Percentiles rank a stretch among this genome's conserved stretches.
Evolutionary conservation across 1,139 yeast species (phyloP).

Genomic region (Blastobotrys capitulatus): DNA sequence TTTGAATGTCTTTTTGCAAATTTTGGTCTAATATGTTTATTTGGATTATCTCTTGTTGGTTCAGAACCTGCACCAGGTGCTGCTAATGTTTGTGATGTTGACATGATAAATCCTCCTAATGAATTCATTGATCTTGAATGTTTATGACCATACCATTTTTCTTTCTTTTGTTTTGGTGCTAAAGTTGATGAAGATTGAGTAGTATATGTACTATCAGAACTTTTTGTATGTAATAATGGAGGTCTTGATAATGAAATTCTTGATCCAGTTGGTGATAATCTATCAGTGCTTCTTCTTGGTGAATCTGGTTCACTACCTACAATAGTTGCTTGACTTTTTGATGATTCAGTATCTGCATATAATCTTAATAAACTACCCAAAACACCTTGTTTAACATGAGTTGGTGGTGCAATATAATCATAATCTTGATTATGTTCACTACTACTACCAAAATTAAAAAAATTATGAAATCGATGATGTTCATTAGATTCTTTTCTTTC

Average conservation of each 20-base stretch:
- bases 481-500: not conserved
- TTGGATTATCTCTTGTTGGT: not conserved
- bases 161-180: constrained; percentile 12
- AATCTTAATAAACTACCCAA: constrained; percentile 68
- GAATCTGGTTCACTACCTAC: not conserved
- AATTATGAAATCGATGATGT: not conserved
- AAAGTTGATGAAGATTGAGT: not conserved
- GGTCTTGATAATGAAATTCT: constrained; percentile 2
- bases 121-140: constrained; percentile 20
- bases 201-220: constrained; percentile 1
- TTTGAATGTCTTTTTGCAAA: constrained; percentile 14
- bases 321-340: constrained; percentile 7
- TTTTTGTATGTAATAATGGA: constrained; percentile 2
- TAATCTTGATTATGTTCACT: constrained; percentile 37
- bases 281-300: constrained; percentile 2
- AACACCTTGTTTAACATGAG: constrained; percentile 74
- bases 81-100: constrained; percentile 23
- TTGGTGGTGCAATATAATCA: constrained; percentile 65
- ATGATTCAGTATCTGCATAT: constrained; percentile 42
- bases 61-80: constrained; percentile 22
- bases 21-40: constrained; percentile 18
- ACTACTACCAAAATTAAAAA: not conserved
- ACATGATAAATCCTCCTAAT: constrained; percentile 21
- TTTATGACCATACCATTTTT: constrained; percentile 27
- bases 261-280: not conserved